Evolutionary conservation across 352 stramenopile species (phyloP).

Genomic region (Pythium myriotylum): DNA sequence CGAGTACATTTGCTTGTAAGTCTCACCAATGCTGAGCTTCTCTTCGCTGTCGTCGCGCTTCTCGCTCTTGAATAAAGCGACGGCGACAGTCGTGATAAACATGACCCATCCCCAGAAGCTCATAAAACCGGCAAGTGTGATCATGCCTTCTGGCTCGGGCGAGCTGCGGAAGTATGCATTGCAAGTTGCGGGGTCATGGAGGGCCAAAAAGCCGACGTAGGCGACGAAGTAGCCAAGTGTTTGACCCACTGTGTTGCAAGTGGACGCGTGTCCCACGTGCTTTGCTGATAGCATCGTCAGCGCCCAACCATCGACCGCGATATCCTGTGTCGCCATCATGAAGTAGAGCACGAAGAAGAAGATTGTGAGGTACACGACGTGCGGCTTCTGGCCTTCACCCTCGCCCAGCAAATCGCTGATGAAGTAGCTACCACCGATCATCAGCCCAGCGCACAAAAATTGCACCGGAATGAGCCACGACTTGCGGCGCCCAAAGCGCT

Average conservation of each 20-base stretch:
- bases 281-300: conserved; percentile 98
- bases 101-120: conserved; percentile 94
- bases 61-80: conserved; percentile 94
- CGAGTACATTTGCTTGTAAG: conserved; percentile 90
- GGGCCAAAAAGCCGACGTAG: conserved; percentile 98
- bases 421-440: conserved; percentile 90
- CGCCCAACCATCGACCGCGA: conserved; percentile 99
- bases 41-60: conserved; percentile 60
- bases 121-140: conserved; percentile 91
- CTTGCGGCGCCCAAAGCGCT: conserved; percentile 92
- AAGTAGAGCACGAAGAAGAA: conserved; percentile 99
- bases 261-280: conserved; percentile 96
- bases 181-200: conserved; percentile 94
- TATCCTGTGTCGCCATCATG: conserved; percentile 99
- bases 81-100: conserved; percentile 88
- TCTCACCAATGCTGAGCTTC: conserved; percentile 83
- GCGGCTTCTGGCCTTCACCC: conserved; percentile 69
- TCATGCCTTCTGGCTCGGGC: conserved; percentile 72
- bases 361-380: conserved; percentile 93
- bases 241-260: conserved; percentile 97
- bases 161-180: conserved; percentile 85
- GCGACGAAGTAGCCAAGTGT: conserved; percentile 97
- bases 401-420: conserved; percentile 89
- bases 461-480: conserved; percentile 98
- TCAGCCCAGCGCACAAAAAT: conserved; percentile 94